Percentiles rank a stretch among this genome's conserved stretches.
Conservation (phyloP, 129 eudicot species). For the Apium graveolens region DNA sequence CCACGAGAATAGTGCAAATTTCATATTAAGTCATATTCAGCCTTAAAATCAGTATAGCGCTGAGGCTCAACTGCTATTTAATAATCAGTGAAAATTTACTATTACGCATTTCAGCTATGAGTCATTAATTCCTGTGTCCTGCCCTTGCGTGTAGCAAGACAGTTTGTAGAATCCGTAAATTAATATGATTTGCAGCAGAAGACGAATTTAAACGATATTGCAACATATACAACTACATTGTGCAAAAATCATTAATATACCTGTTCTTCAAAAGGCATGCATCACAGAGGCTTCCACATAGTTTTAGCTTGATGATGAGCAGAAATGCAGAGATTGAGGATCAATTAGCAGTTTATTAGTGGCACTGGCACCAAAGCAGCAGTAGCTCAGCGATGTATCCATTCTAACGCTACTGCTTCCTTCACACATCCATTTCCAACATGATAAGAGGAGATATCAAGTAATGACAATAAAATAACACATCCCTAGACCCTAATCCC, state of each 20-base stretch:
- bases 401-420: background rate
- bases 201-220: background rate
- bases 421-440: no score
- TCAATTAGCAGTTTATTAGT: background rate
- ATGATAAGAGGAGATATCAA: no score
- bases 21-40: no score
- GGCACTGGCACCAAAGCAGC: background rate
- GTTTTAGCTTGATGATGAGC: background rate
- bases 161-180: background rate
- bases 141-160: no score
- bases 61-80: no score
- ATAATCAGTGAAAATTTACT: no score
- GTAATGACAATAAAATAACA: no score
- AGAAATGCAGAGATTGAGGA: background rate
- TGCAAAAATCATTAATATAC: background rate
- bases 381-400: background rate
- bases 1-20: no score
- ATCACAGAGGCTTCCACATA: conserved; percentile 20
- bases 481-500: no score
- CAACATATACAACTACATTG: background rate
- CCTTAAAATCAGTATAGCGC: no score
- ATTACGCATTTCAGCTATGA: no score
- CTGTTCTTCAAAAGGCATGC: conserved; percentile 32
- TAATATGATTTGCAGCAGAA: background rate
- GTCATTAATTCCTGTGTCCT: no score